Base-by-base conservation (phyloP, 1,139 yeast species). In the Debaryomyces sp. region DNA sequence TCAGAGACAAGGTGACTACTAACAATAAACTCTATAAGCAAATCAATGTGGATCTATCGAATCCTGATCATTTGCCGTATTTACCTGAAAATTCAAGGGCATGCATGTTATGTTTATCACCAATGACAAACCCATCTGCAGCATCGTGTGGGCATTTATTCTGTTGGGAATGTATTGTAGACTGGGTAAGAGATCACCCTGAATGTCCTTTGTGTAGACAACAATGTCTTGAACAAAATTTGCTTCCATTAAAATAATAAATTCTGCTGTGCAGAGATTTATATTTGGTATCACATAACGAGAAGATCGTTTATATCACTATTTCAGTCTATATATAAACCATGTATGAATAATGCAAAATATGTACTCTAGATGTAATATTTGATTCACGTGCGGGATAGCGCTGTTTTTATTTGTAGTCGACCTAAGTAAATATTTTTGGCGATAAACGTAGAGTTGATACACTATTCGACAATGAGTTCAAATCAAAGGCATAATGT, bases 151-250 rank as follows among this genome's bases (percentile, higher is more conserved):
- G 99, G 0, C 99, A 94, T 64, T 53, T 89, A 15, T 92, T 89
- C 64, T 94, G 99, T 67, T 94, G 98, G 98, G 78, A 76, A 6
- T 94, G 99, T 63, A 84, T 90, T 6, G 78, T 84, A 6, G 96
- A 89, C 57, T 94, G 98, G 98, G 82, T 91, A 48, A 74, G 90
- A 53, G 96, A 91, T 48, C 81, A 82, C 57, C 86, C 92, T 0
- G 97, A 91, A 61, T 94, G 99, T 63, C 98, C 99, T 0, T 72
- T 94, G 33, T 94, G 99, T 61, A 70, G 99, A 52, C 96, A 86
- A 55, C 77, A 74, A 41, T 82, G 94, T 52, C 72, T 77, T 39
- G 92, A 87, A 58, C 95, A 89, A 65, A 84, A 88, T 58, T 68
- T 92, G 43, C 69, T 92, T 43, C 89, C 94, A 0, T 64, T 91